phyloP scores from a whole-genome alignment of 495 filamentous ascomycete genomes.

The Penicillium bialowiezense region DNA sequence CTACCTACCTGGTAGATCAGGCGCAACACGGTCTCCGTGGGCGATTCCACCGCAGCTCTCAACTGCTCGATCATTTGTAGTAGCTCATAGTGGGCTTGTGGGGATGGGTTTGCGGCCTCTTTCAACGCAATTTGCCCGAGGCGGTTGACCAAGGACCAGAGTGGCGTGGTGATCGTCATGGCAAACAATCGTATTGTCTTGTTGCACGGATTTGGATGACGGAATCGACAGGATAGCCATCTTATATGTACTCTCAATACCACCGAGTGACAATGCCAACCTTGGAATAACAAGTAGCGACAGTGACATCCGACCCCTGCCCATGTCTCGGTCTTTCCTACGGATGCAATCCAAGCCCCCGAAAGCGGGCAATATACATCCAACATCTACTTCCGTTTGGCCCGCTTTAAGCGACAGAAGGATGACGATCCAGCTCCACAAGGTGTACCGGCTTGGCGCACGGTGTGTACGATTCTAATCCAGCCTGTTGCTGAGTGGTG shows the following conservation, averaged over 20 bases:
- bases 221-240: too few relatives aligned
- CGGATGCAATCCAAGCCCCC: conserved; percentile 4
- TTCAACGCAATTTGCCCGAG: conserved; percentile 22
- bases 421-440: not conserved
- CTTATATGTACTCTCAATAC: too few relatives aligned
- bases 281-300: too few relatives aligned
- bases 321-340: not conserved
- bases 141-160: conserved; percentile 24
- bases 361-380: conserved; percentile 4
- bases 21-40: conserved; percentile 34
- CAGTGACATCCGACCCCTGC: not conserved
- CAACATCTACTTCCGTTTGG: not conserved
- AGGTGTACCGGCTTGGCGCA: conserved; percentile 1
- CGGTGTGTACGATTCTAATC: not conserved
- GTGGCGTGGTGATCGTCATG: conserved; percentile 20
- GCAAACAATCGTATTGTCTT: not conserved
- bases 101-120: conserved; percentile 17
- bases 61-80: conserved; percentile 31
- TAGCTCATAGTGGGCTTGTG: conserved; percentile 29
- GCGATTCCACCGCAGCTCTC: conserved; percentile 31
- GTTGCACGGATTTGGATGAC: conserved; percentile 1
- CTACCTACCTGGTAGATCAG: conserved; percentile 37
- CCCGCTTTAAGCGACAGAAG: not conserved
- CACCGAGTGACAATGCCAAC: too few relatives aligned
- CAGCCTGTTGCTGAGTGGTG: not conserved